Evolutionary conservation across 768 basidiomycete species (phyloP).

Genomic region (Cyclocybe aegerita): DNA sequence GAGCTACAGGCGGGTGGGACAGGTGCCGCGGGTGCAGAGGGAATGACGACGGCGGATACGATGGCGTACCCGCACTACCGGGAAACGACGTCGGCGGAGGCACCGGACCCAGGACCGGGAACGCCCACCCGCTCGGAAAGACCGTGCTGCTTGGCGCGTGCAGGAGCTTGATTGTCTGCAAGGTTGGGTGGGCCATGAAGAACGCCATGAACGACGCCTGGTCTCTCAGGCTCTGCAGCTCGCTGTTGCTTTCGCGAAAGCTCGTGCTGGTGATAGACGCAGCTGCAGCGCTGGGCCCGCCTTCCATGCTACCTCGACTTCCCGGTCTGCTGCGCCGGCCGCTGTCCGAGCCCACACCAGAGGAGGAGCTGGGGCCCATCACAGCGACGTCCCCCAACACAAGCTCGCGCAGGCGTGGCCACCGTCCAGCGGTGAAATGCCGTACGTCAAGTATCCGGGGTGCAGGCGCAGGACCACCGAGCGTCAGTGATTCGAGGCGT

Average conservation of each 20-base stretch:
- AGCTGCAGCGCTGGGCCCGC: too few species aligned
- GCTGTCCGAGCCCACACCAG: slow-evolving; percentile 12
- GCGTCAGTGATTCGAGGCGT: slow-evolving; percentile 34
- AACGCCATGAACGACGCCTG: slow-evolving; percentile 30
- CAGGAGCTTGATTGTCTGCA: slow-evolving; percentile 27
- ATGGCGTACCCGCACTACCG: slow-evolving; percentile 27
- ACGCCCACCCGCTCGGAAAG: slow-evolving; percentile 21
- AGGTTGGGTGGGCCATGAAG: slow-evolving; percentile 28
- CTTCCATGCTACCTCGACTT: too few species aligned
- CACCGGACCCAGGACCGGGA: slow-evolving; percentile 22
- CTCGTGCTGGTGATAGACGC: too few species aligned
- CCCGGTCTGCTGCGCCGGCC: slow-evolving; percentile 5
- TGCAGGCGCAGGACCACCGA: slow-evolving; percentile 35
- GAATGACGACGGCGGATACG: slow-evolving; percentile 13
- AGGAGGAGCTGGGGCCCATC: slow-evolving; percentile 15
- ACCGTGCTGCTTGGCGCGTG: slow-evolving; percentile 27
- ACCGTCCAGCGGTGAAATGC: slow-evolving; percentile 33
- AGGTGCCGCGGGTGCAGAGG: slow-evolving; percentile 26
- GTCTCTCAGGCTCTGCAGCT: slow-evolving; percentile 19
- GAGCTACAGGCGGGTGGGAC: slow-evolving; percentile 15
- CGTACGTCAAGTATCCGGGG: slow-evolving; percentile 38
- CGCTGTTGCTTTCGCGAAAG: background rate
- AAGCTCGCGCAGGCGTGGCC: slow-evolving; percentile 33
- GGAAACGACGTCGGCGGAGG: slow-evolving; percentile 30
- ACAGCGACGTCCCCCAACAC: slow-evolving; percentile 30